phyloP scores from a whole-genome alignment of 306 rosid genomes.

The Pterocarpus santalinus region DNA sequence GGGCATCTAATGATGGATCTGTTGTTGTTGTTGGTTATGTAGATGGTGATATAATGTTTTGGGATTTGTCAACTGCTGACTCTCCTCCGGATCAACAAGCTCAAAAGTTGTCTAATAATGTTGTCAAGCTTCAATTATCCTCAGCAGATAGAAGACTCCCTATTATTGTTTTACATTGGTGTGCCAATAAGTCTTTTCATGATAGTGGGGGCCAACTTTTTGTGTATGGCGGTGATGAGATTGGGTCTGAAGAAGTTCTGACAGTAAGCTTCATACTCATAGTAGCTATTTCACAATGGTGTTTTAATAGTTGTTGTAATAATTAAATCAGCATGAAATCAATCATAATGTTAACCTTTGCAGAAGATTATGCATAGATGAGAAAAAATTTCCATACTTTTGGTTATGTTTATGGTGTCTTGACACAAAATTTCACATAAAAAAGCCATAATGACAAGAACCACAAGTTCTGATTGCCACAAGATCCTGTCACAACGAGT shows the following conservation, averaged over 20 bases:
- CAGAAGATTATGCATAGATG: constrained; percentile 30
- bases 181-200: constrained; percentile 51
- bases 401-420: background rate
- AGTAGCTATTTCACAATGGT: constrained; percentile 32
- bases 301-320: constrained; percentile 44
- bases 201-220: constrained; percentile 67
- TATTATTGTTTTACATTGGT: constrained; percentile 75
- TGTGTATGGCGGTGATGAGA: constrained; percentile 87
- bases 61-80: constrained; percentile 72
- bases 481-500: constrained; percentile 24
- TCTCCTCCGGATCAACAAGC: constrained; percentile 53
- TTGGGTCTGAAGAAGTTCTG: constrained; percentile 88
- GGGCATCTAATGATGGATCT: constrained; percentile 85
- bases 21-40: constrained; percentile 82
- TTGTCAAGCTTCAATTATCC: constrained; percentile 79
- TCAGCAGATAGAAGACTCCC: constrained; percentile 79
- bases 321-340: constrained; percentile 23
- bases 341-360: constrained; percentile 34
- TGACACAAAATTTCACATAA: background rate
- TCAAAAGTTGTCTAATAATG: constrained; percentile 56
- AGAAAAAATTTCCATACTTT: background rate
- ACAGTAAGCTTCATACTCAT: constrained; percentile 61
- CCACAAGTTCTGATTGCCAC: constrained; percentile 28
- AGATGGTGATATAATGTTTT: constrained; percentile 92
- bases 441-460: constrained; percentile 16